phyloP scores from a whole-genome alignment of 2,329 filamentous ascomycete species.

The Gliomastix tumulicola region DNA sequence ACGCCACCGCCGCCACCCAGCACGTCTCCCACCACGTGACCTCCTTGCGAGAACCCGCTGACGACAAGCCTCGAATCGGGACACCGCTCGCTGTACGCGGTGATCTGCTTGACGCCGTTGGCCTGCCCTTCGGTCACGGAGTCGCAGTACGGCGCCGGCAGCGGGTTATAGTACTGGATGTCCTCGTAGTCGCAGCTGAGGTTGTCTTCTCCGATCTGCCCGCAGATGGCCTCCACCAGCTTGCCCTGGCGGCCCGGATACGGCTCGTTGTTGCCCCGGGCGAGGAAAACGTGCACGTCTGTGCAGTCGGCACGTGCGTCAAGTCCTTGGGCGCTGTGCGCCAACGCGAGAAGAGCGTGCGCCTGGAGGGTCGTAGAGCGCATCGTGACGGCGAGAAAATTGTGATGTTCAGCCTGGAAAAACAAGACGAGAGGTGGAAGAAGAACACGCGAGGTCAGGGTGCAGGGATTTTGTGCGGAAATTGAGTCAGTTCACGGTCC shows the following conservation, averaged over 20 bases:
- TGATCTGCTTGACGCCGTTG: slow-evolving; percentile 27
- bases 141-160: slow-evolving; percentile 21
- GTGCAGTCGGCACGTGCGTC: slow-evolving; percentile 9
- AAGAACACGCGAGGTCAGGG: too few relatives aligned
- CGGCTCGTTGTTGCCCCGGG: slow-evolving; percentile 18
- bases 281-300: slow-evolving; percentile 19
- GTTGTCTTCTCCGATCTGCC: too few relatives aligned
- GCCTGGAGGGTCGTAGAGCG: too few relatives aligned
- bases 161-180: slow-evolving; percentile 20
- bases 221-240: slow-evolving; percentile 17
- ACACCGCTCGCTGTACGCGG: slow-evolving; percentile 28
- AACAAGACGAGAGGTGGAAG: too few relatives aligned
- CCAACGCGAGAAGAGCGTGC: too few relatives aligned
- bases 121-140: slow-evolving; percentile 25
- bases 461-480: too few relatives aligned
- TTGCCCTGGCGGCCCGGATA: slow-evolving; percentile 19
- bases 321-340: too few relatives aligned
- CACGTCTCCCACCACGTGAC: slow-evolving; percentile 27
- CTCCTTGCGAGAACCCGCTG: slow-evolving; percentile 33
- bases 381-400: too few relatives aligned
- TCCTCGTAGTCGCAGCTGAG: slow-evolving; percentile 22
- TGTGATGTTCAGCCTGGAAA: too few relatives aligned
- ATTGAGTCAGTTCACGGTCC: too few relatives aligned
- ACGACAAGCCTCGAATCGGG: slow-evolving; percentile 30
- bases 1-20: slow-evolving; percentile 23